A percentile compares a stretch with the other conserved stretches of the same genome.
Conservation (phyloP, 1,284 basidiomycete species). For the Rhodotorula sp. region DNA sequence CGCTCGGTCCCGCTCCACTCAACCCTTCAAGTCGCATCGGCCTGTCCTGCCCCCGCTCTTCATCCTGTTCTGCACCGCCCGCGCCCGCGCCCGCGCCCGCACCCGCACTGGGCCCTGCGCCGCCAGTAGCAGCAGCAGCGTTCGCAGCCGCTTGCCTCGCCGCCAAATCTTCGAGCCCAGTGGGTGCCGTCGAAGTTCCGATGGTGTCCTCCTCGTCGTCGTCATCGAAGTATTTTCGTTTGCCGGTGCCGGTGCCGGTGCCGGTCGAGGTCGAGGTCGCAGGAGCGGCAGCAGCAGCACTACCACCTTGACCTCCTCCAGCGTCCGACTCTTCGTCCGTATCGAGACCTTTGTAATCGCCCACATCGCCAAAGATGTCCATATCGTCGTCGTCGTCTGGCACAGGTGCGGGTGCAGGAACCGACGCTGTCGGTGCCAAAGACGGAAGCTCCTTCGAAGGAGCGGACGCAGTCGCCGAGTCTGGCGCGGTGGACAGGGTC, state of each 20-base stretch:
- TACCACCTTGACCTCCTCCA: too few relatives aligned
- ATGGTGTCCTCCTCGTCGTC: slow-evolving; percentile 18
- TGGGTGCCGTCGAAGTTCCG: slow-evolving; percentile 21
- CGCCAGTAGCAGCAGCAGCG: background rate
- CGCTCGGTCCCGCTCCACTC: slow-evolving; percentile 18
- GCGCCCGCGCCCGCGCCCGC: background rate
- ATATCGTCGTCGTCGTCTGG: slow-evolving; percentile 21
- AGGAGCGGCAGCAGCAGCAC: background rate
- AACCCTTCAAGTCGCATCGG: slow-evolving; percentile 28
- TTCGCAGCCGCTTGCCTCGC: slow-evolving; percentile 15
- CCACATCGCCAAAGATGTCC: slow-evolving; percentile 40
- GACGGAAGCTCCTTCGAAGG: background rate
- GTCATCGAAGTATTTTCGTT: slow-evolving; percentile 37
- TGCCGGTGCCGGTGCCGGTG: background rate
- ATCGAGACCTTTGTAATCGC: slow-evolving; percentile 35
- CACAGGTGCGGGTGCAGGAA: background rate
- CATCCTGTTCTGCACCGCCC: background rate
- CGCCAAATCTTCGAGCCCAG: slow-evolving; percentile 25
- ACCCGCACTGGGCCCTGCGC: background rate
- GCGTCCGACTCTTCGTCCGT: slow-evolving; percentile 17
- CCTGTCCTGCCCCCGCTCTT: background rate
- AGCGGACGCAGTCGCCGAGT: background rate
- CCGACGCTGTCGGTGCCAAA: slow-evolving; percentile 24
- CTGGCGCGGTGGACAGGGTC: background rate
- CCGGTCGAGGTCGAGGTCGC: background rate